Conservation (phyloP, 2,329 filamentous ascomycete genomes). For the Lasiodiplodia theobromae region DNA sequence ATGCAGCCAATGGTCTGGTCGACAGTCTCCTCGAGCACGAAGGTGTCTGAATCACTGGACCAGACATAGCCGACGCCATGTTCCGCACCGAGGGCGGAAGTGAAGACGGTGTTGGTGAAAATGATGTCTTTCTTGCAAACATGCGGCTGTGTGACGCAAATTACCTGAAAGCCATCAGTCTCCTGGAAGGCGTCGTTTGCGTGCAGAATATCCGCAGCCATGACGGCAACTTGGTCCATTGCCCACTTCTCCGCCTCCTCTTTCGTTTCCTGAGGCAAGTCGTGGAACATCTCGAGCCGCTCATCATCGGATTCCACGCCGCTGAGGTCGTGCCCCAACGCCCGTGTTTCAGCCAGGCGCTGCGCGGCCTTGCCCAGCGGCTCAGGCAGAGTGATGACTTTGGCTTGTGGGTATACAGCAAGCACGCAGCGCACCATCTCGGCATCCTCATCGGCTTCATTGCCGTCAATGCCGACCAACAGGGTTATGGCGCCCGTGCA, state of each 20-base stretch:
- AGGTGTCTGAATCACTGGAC: conserved; percentile 48
- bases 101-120: conserved; percentile 48
- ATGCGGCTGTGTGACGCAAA: conserved; percentile 48
- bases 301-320: neutral
- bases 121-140: conserved; percentile 51
- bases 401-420: conserved; percentile 37
- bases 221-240: neutral
- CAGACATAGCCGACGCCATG: conserved; percentile 46
- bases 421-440: conserved; percentile 42
- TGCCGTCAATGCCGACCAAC: conserved; percentile 42
- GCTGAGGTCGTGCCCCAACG: conserved; percentile 31
- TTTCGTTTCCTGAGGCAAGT: neutral
- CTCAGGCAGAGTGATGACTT: conserved; percentile 37
- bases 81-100: conserved; percentile 42
- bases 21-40: conserved; percentile 42
- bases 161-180: conserved; percentile 30
- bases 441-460: conserved; percentile 37
- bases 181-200: conserved; percentile 32
- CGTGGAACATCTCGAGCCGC: neutral
- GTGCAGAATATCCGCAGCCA: conserved; percentile 33
- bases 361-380: conserved; percentile 39
- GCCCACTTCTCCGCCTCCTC: neutral
- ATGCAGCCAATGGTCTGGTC: conserved; percentile 41
- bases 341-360: conserved; percentile 33
- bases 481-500: conserved; percentile 37